These are phyloP conservation scores for Salix brachista DNA, from an alignment of 345 rosid genomes.

Conservation along the genomic window DNA sequence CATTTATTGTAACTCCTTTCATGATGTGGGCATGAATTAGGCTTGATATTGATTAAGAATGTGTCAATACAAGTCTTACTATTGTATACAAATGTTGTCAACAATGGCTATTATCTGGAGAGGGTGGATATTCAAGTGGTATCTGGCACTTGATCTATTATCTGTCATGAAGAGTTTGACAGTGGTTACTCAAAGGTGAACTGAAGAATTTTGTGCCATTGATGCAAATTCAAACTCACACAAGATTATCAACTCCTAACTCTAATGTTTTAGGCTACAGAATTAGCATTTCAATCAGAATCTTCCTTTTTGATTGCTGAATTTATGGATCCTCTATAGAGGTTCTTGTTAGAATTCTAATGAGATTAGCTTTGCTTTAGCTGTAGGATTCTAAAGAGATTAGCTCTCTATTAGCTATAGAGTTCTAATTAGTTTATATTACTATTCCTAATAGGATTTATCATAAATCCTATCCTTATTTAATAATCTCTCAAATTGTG, in stretches of 20 bases:
- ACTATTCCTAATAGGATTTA: too few relatives aligned
- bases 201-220: neutral
- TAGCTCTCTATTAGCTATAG: too few relatives aligned
- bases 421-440: too few relatives aligned
- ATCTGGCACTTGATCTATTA: neutral
- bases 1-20: neutral
- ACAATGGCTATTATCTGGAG: neutral
- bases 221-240: neutral
- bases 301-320: neutral
- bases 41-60: neutral
- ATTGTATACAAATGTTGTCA: neutral
- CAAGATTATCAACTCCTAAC: neutral
- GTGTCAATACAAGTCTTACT: neutral
- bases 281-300: neutral
- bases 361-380: too few relatives aligned
- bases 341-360: too few relatives aligned
- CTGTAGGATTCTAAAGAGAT: too few relatives aligned
- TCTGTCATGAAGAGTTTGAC: neutral
- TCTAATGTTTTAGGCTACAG: neutral
- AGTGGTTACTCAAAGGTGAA: neutral
- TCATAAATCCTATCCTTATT: too few relatives aligned
- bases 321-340: neutral
- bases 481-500: too few relatives aligned
- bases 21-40: neutral
- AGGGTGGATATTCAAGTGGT: neutral